phyloP scores from a whole-genome alignment of 164 flowering plant genomes.

The Dillenia suffruticosa region DNA sequence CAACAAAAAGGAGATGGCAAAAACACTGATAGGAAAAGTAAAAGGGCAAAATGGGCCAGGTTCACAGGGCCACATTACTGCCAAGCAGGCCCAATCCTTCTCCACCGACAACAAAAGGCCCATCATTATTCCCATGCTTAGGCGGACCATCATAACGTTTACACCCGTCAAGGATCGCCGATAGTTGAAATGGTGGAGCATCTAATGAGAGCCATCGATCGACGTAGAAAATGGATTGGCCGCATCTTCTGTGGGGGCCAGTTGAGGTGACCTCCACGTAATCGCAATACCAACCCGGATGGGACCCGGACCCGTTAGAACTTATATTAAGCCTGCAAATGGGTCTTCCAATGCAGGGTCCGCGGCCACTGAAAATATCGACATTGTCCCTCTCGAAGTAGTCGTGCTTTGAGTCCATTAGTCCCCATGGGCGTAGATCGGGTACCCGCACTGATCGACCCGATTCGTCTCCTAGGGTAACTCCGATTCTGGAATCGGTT shows the following conservation, averaged over 20 bases:
- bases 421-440: constrained; percentile 49
- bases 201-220: constrained; percentile 58
- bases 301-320: constrained; percentile 55
- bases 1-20: too few relatives aligned
- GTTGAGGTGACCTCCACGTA: constrained; percentile 63
- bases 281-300: constrained; percentile 65
- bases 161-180: constrained; percentile 37
- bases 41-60: too few relatives aligned
- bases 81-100: constrained; percentile 2
- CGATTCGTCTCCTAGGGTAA: constrained; percentile 22
- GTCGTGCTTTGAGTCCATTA: constrained; percentile 48
- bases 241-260: constrained; percentile 45
- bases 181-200: constrained; percentile 42
- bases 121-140: not conserved
- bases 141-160: not conserved
- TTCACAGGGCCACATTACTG: not conserved
- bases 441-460: constrained; percentile 27
- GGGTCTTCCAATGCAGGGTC: constrained; percentile 42
- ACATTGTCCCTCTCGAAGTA: constrained; percentile 63
- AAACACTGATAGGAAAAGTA: too few relatives aligned
- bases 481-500: constrained; percentile 53
- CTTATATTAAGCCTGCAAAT: constrained; percentile 54
- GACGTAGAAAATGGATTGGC: constrained; percentile 41
- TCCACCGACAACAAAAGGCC: constrained; percentile 10
- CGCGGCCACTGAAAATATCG: constrained; percentile 58